phyloP scores from a whole-genome alignment of 495 filamentous ascomycete species.

The Thozetella sp. region DNA sequence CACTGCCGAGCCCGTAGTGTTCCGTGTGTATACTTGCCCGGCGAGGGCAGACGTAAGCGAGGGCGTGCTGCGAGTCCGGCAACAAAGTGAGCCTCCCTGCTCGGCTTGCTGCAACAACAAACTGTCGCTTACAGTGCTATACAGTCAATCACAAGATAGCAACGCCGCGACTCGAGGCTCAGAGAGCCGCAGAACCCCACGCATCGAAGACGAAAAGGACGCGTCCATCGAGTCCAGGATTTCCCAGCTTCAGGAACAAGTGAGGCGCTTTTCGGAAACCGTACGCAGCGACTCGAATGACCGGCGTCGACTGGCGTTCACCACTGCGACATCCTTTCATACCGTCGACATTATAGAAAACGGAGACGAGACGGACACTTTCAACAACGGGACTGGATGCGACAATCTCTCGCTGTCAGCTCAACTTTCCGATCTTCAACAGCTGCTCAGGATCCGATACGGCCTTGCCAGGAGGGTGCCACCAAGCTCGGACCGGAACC shows the following conservation, averaged over 20 bases:
- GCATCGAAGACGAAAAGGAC: not conserved
- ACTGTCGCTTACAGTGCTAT: not conserved
- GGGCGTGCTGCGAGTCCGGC: not conserved
- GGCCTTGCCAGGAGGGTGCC: not conserved
- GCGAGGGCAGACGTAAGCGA: not conserved
- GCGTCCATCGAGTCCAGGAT: not conserved
- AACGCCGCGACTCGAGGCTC: not conserved
- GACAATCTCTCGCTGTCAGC: not conserved
- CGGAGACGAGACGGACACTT: not conserved
- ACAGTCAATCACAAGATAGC: not conserved
- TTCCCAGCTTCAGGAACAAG: not conserved
- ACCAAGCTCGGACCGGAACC: not conserved
- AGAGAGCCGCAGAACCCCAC: not conserved
- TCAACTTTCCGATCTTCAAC: not conserved
- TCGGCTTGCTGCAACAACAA: not conserved
- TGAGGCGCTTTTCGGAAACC: not conserved
- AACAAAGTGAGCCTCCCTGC: not conserved
- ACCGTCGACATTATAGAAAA: not conserved
- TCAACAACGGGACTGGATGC: not conserved
- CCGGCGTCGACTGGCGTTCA: not conserved
- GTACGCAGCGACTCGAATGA: not conserved
- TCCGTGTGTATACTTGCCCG: not conserved
- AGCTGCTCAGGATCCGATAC: not conserved
- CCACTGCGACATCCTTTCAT: not conserved
- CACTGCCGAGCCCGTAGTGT: not conserved